phyloP scores from a whole-genome alignment of 176 grass and related monocot genomes.

The Pontederia crassipes region DNA sequence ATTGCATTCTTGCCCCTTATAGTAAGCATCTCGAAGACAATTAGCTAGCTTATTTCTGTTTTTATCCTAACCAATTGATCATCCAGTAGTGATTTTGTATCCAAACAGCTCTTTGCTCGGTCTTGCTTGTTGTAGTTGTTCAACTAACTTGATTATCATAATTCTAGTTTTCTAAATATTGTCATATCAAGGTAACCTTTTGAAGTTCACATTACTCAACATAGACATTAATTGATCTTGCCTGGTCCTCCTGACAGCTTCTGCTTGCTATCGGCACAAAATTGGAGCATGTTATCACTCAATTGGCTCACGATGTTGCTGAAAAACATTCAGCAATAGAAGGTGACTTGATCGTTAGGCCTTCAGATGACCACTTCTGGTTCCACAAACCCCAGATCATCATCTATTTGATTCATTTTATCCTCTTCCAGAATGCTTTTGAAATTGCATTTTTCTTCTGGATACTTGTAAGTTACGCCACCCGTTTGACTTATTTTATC shows the following conservation, averaged over 20 bases:
- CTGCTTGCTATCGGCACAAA: conserved; percentile 74
- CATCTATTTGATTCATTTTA: conserved; percentile 83
- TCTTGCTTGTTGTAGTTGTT: too few species aligned
- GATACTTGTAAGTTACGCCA: conserved; percentile 56
- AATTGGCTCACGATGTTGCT: conserved; percentile 67
- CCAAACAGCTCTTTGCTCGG: too few species aligned
- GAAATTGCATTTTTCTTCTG: conserved; percentile 96
- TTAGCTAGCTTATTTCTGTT: not conserved
- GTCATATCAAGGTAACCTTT: not conserved
- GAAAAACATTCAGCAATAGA: conserved; percentile 73
- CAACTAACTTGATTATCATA: too few species aligned
- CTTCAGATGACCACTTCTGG: conserved; percentile 91
- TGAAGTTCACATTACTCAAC: not conserved
- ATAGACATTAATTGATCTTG: not conserved
- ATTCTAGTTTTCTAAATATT: not conserved
- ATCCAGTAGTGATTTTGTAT: too few species aligned
- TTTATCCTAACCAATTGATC: too few species aligned
- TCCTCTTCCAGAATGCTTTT: conserved; percentile 93
- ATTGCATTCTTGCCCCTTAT: conserved; percentile 78
- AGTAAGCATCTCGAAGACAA: conserved; percentile 36
- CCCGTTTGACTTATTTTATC: not conserved
- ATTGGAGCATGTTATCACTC: conserved; percentile 77
- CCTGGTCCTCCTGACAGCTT: conserved; percentile 34
- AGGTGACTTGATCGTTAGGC: conserved; percentile 67
- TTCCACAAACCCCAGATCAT: conserved; percentile 43